phyloP scores from a whole-genome alignment of 2,329 filamentous ascomycete species.

The Aspergillus sp. region DNA sequence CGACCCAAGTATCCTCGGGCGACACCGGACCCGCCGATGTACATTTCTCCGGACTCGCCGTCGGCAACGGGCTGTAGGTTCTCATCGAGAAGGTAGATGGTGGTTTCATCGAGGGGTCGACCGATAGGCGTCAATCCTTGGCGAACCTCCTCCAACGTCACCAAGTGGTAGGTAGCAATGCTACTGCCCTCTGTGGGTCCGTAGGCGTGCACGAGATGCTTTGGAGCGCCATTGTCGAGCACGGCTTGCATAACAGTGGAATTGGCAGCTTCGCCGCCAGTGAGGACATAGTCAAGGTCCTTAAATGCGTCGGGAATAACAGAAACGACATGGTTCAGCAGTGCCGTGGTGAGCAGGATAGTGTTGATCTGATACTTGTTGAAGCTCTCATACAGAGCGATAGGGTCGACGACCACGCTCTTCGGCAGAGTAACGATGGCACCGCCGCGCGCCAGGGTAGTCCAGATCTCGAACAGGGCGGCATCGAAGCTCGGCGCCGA shows the following conservation, averaged over 20 bases:
- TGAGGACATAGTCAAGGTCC: background rate
- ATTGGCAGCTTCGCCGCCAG: background rate
- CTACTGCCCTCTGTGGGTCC: background rate
- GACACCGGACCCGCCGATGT: background rate
- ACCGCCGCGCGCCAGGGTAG: background rate
- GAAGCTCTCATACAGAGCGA: background rate
- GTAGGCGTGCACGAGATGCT: background rate
- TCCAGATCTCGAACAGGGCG: slow-evolving; percentile 3
- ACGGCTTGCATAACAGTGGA: background rate
- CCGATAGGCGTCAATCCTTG: background rate
- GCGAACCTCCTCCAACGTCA: background rate
- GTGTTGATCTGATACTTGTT: background rate
- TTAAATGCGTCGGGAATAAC: background rate
- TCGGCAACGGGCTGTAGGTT: background rate
- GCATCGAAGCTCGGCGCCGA: background rate
- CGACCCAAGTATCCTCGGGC: background rate
- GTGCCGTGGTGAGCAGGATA: background rate
- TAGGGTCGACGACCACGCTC: background rate
- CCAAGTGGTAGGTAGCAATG: too few species aligned
- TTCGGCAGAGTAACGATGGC: background rate
- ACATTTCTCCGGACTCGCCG: background rate
- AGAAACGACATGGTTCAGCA: background rate
- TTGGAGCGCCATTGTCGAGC: background rate
- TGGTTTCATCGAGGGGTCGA: background rate
- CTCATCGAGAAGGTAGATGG: background rate